Percentiles rank a stretch among this genome's conserved stretches.
Conservation (phyloP, 148 eudicot genomes). For the Arbutus unedo region DNA sequence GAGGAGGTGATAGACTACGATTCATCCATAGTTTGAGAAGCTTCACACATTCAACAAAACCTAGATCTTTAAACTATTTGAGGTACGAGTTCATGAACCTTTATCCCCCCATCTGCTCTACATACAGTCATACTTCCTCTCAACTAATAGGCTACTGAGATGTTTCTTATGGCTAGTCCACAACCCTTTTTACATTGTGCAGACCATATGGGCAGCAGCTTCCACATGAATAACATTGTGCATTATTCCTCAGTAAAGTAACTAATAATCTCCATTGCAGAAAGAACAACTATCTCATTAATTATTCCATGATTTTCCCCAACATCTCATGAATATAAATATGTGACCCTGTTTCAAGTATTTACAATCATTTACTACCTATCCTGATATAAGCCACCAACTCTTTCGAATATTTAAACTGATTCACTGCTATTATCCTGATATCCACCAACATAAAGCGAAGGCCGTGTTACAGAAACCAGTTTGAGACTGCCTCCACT, state of each 20-base stretch:
- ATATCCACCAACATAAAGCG: no score
- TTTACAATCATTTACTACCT: not conserved
- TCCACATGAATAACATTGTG: not conserved
- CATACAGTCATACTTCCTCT: not conserved
- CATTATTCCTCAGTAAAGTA: not conserved
- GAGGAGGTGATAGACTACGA: not conserved
- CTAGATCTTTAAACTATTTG: not conserved
- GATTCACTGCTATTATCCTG: no score
- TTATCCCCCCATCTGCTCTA: not conserved
- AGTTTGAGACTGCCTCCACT: no score
- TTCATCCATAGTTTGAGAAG: not conserved
- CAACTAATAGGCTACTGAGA: not conserved
- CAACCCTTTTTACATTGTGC: not conserved
- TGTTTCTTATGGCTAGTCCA: not conserved
- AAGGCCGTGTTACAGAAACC: no score
- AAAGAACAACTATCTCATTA: not conserved
- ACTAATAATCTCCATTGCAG: not conserved
- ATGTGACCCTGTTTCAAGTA: not conserved
- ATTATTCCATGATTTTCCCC: not conserved
- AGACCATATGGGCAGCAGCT: not conserved
- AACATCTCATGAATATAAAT: not conserved
- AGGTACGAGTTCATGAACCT: not conserved
- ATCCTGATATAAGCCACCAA: not conserved
- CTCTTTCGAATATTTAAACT: no score
- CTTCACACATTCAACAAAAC: not conserved